Percentiles rank a stretch among this genome's conserved stretches.
Evolutionary conservation across 257 asterid species (phyloP).

Genomic region (Rehmannia glutinosa): DNA sequence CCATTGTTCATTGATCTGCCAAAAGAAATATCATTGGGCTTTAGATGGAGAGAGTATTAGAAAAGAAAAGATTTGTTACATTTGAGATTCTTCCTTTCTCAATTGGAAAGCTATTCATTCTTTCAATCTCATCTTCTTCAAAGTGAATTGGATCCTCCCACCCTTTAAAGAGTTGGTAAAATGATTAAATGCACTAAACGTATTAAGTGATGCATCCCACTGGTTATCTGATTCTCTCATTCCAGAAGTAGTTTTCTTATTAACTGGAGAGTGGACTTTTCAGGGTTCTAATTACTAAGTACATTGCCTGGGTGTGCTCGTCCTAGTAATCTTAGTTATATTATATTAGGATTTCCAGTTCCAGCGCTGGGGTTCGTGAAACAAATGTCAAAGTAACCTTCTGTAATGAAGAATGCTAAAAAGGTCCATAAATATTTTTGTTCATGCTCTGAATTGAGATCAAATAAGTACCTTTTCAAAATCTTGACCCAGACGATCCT

Average conservation of each 20-base stretch:
- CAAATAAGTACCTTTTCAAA: too few species aligned
- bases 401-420: neutral
- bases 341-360: neutral
- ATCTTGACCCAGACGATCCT: too few species aligned
- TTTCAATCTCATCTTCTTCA: neutral
- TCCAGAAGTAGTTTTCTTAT: too few species aligned
- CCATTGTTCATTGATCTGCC: neutral
- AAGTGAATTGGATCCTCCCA: neutral
- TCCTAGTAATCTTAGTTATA: constrained; percentile 1
- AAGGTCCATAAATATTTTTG: neutral
- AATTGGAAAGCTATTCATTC: neutral
- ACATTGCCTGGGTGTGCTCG: neutral
- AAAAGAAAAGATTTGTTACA: neutral
- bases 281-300: too few species aligned
- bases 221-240: too few species aligned
- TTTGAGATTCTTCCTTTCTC: neutral
- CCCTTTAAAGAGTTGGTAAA: neutral
- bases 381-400: neutral
- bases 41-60: neutral
- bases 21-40: neutral
- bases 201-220: too few species aligned
- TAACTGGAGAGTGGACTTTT: too few species aligned
- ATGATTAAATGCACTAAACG: too few species aligned
- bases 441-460: neutral
- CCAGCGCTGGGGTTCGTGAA: neutral